phyloP scores from a whole-genome alignment of 306 rosid genomes.

The Crotalaria pallida region DNA sequence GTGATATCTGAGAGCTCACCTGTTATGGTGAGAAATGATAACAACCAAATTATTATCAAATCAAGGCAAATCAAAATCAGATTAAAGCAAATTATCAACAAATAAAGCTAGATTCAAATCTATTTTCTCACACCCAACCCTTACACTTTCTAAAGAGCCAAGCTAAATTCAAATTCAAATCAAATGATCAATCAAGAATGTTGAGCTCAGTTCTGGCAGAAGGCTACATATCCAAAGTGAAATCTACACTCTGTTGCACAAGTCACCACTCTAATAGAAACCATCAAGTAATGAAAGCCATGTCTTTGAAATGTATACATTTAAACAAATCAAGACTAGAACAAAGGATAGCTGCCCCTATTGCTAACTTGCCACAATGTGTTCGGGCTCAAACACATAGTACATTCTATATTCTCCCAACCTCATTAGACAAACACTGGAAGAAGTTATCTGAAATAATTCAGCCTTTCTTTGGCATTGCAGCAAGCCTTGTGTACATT shows the following conservation, averaged over 20 bases:
- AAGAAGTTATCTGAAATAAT: conserved; percentile 13
- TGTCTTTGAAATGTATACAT: conserved; percentile 20
- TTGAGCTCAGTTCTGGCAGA: not conserved
- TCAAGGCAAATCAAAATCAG: too few species aligned
- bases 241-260: conserved; percentile 22
- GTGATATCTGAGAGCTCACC: too few species aligned
- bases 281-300: conserved; percentile 7
- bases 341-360: not conserved
- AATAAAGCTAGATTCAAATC: too few species aligned
- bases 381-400: not conserved
- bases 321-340: conserved; percentile 13
- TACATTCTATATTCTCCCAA: not conserved
- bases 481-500: conserved; percentile 95
- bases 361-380: not conserved
- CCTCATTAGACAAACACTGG: conserved; percentile 7
- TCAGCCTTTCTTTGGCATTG: conserved; percentile 98
- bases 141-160: too few species aligned
- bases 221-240: not conserved
- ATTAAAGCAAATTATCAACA: too few species aligned
- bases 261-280: conserved; percentile 1
- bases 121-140: too few species aligned
- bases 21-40: too few species aligned
- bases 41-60: too few species aligned
- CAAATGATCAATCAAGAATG: conserved; percentile 6
- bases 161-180: too few species aligned